These are phyloP conservation scores for Guadua angustifolia DNA, from an alignment of 176 grass and related monocot genomes.

Conservation along the genomic window DNA sequence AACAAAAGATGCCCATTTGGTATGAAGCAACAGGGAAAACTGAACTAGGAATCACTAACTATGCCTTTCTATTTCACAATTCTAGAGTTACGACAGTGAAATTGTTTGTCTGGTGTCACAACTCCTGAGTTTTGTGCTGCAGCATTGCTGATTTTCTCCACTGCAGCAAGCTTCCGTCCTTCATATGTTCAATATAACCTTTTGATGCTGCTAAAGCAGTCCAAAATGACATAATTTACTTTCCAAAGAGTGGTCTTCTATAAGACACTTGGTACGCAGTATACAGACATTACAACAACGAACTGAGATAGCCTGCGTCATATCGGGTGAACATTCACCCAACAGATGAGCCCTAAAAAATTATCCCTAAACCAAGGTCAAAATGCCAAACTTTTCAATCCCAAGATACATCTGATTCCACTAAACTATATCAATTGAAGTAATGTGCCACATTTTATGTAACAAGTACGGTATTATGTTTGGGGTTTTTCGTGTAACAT, in stretches of 20 bases:
- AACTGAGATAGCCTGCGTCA: background rate
- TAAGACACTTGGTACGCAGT: background rate
- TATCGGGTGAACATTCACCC: background rate
- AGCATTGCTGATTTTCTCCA: background rate
- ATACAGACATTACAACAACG: background rate
- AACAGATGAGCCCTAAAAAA: background rate
- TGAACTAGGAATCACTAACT: background rate
- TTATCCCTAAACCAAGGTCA: background rate
- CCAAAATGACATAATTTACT: background rate
- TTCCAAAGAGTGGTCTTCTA: background rate
- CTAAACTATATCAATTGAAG: background rate
- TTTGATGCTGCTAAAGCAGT: background rate
- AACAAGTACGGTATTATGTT: background rate
- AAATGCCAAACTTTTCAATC: background rate
- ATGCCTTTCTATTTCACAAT: background rate
- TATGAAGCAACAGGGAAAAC: constrained; percentile 26
- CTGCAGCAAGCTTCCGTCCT: background rate
- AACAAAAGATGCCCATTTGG: background rate
- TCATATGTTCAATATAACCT: background rate
- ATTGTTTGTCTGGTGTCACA: background rate
- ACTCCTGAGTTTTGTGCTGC: background rate
- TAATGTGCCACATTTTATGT: background rate
- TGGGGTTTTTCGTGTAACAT: background rate
- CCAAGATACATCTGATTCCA: background rate
- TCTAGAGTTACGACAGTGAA: background rate